Conservation (phyloP, 371 early-diverging fungal species). For the Nosema bombycis region DNA sequence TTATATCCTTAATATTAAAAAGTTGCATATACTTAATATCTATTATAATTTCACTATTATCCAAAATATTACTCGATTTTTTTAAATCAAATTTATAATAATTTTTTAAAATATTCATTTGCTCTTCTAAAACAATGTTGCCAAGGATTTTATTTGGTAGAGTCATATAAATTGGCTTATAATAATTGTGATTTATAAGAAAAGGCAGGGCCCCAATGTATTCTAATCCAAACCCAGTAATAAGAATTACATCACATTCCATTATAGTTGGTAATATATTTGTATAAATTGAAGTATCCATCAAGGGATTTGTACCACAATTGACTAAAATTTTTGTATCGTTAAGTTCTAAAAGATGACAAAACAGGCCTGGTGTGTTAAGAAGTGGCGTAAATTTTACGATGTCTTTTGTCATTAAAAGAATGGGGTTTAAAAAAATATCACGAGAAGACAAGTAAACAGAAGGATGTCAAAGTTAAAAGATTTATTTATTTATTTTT, state of each 20-base stretch:
- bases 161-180: slow-evolving; percentile 81
- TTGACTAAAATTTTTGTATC: slow-evolving; percentile 62
- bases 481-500: too few species aligned
- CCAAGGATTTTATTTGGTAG: slow-evolving; percentile 81
- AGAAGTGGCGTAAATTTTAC: neutral
- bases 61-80: neutral
- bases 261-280: slow-evolving; percentile 34
- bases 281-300: slow-evolving; percentile 49
- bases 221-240: slow-evolving; percentile 77
- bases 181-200: slow-evolving; percentile 73
- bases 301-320: slow-evolving; percentile 55
- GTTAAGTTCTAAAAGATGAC: slow-evolving; percentile 60
- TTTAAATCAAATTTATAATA: slow-evolving; percentile 27
- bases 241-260: slow-evolving; percentile 79
- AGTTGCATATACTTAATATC: slow-evolving; percentile 83
- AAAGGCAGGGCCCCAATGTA: slow-evolving; percentile 82
- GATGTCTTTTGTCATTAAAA: neutral
- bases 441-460: too few species aligned
- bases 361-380: slow-evolving; percentile 28
- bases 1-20: slow-evolving; percentile 74
- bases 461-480: too few species aligned
- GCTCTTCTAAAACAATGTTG: slow-evolving; percentile 69
- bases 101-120: slow-evolving; percentile 71
- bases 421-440: neutral
- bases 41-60: slow-evolving; percentile 64